Conservation (phyloP, 139 green algal genomes). For the Chlorella sp. region DNA sequence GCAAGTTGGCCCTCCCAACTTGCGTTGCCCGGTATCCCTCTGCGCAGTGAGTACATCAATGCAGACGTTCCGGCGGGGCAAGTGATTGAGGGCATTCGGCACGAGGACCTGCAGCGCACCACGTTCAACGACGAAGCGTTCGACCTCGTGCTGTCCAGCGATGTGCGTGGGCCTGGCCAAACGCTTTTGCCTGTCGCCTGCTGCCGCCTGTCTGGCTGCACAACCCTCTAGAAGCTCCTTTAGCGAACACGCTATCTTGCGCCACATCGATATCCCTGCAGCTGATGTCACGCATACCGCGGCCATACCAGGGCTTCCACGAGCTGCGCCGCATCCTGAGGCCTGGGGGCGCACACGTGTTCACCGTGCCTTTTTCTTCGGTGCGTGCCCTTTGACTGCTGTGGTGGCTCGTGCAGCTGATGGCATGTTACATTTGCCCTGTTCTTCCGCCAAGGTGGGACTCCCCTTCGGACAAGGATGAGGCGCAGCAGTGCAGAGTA, state of each 20-base stretch:
- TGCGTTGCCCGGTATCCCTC: too few relatives aligned
- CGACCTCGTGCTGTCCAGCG: slow-evolving; percentile 19
- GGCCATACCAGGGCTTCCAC: slow-evolving; percentile 18
- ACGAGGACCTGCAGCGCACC: slow-evolving; percentile 34
- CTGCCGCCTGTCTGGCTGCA: too few relatives aligned
- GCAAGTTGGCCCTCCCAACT: too few relatives aligned
- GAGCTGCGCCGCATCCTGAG: slow-evolving; percentile 30
- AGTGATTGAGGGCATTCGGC: neutral
- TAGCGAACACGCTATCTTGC: too few relatives aligned
- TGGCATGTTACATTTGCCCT: neutral
- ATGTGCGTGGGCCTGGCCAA: neutral
- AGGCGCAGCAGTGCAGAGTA: too few relatives aligned
- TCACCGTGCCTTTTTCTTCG: slow-evolving; percentile 29
- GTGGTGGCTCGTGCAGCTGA: neutral
- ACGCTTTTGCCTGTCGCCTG: neutral
- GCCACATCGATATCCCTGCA: too few relatives aligned
- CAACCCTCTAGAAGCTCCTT: too few relatives aligned
- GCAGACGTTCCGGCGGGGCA: neutral
- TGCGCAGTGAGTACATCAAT: slow-evolving; percentile 28
- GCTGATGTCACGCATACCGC: slow-evolving; percentile 9
- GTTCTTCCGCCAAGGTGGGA: too few relatives aligned
- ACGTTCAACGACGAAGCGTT: slow-evolving; percentile 10
- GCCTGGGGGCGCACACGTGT: slow-evolving; percentile 16
- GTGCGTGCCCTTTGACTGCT: neutral
- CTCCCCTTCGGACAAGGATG: too few relatives aligned